Conservation (phyloP, 2,329 filamentous ascomycete genomes). For the Grosmannia penicillata region DNA sequence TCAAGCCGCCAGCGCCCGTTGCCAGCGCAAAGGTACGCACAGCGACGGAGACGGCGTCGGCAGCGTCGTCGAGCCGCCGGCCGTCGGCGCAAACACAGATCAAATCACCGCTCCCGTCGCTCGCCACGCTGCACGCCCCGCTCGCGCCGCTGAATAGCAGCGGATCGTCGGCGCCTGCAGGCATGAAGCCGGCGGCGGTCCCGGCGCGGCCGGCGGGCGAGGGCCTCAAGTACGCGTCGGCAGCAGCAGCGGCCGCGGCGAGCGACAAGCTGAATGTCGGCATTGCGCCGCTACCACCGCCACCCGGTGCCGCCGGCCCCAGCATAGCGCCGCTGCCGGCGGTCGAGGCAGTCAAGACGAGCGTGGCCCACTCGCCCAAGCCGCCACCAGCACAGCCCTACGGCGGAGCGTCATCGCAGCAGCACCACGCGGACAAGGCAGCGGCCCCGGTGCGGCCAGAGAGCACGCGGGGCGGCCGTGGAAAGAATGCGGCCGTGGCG, state of each 20-base stretch:
- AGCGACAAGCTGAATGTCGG: conserved; percentile 79
- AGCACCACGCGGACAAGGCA: conserved; percentile 19
- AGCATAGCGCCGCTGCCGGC: conserved; percentile 32
- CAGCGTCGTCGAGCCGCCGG: conserved; percentile 42
- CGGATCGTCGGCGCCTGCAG: conserved; percentile 25
- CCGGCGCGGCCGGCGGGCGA: conserved; percentile 78
- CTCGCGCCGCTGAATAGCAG: conserved; percentile 48
- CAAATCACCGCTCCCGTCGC: conserved; percentile 84
- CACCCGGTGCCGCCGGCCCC: conserved; percentile 44
- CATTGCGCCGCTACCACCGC: conserved; percentile 84
- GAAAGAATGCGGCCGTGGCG: too few relatives aligned
- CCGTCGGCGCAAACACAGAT: conserved; percentile 82
- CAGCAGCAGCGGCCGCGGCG: conserved; percentile 82
- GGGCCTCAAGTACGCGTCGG: conserved; percentile 90
- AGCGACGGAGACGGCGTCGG: conserved; percentile 37
- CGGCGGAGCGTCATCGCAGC: conserved; percentile 13
- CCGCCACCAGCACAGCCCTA: conserved; percentile 31
- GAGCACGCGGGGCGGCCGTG: too few relatives aligned
- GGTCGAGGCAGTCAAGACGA: conserved; percentile 39
- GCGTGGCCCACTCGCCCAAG: conserved; percentile 40
- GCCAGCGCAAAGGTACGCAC: conserved; percentile 35
- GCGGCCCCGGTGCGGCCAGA: conserved; percentile 9
- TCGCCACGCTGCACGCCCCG: conserved; percentile 76
- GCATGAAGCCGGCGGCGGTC: conserved; percentile 86
- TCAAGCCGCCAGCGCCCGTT: conserved; percentile 24